Base-by-base conservation (phyloP, 2,329 filamentous ascomycete species). In the Hymenoscyphus repandus region DNA sequence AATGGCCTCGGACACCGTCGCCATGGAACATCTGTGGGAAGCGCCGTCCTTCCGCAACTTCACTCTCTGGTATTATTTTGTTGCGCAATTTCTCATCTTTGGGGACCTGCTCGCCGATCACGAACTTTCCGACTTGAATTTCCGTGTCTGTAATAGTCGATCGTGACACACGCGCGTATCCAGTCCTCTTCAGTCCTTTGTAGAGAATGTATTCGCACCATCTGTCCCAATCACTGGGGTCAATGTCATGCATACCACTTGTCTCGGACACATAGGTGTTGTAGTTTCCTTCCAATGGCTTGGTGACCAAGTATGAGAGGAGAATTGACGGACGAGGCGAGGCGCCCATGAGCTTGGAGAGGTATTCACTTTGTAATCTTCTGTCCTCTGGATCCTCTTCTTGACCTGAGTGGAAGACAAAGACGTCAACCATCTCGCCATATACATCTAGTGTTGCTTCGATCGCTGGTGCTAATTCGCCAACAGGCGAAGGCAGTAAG, bases 131-230 rank as follows among this genome's bases (percentile, higher is more conserved):
- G 31, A 95, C 88, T 76, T 99, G 93, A 49, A 99, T 76, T 72
- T 99, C 93, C 2, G 93, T 99, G 67, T 99, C 93, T 11, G 93
- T 99, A 61, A 99, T 97, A 1, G 89, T 95, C 61, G 85, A 84
- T 61, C 93, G 79, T 62, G 86, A 92, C 47, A 99, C 85, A 48
- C 93, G 77, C 3, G 93, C 93, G 67, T 99, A 99, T 1, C 90
- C 92, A 0, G 87, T 85, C 55, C 92, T 80, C 70, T 84, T 85
- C 55, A 99, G 72, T 11, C 84, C 84, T 75, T 96, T 96, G 77
- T 90, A 99, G 22, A 99, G 74, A 58, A 99, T 96, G 70, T 99
- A 99, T 74, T 99, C 92, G 74, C 93, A 99, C 93, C 93, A 99
- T 49, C 93, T 78, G 69, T 99, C 93, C 90, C 90, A 96, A 68